These are phyloP conservation scores for Chimonanthus praecox DNA, from an alignment of 164 flowering plant genomes.

Conservation along the genomic window DNA sequence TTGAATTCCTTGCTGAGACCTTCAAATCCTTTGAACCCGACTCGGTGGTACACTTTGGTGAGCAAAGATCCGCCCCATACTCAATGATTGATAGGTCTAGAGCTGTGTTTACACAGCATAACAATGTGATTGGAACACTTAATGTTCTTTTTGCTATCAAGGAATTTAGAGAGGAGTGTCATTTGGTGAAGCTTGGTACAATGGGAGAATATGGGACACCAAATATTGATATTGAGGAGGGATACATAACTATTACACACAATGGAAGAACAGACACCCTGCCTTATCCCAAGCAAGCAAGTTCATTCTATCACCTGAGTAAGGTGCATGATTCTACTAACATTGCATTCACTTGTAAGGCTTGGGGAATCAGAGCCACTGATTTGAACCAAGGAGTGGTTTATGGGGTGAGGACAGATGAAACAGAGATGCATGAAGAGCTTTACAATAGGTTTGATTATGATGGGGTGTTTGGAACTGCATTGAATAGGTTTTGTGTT, in stretches of 20 bases:
- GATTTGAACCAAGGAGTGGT: slow-evolving; percentile 97
- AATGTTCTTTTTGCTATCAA: slow-evolving; percentile 95
- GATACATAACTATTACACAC: slow-evolving; percentile 84
- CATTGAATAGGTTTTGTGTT: slow-evolving; percentile 84
- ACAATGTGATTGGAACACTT: slow-evolving; percentile 90
- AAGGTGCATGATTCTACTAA: slow-evolving; percentile 94
- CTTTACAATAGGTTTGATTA: slow-evolving; percentile 86
- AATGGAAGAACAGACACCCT: slow-evolving; percentile 94
- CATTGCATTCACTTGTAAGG: slow-evolving; percentile 93
- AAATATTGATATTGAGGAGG: slow-evolving; percentile 94
- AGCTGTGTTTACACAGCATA: slow-evolving; percentile 87
- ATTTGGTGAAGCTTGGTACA: slow-evolving; percentile 92
- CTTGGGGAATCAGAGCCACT: slow-evolving; percentile 96
- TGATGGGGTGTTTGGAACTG: slow-evolving; percentile 92
- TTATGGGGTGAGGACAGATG: slow-evolving; percentile 85
- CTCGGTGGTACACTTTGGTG: slow-evolving; percentile 94
- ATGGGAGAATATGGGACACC: slow-evolving; percentile 99
- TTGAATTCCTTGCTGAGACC: slow-evolving; percentile 75
- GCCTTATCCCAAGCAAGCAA: slow-evolving; percentile 95
- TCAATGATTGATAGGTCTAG: slow-evolving; percentile 96
- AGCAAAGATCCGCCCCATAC: slow-evolving; percentile 95
- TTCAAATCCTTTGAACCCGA: slow-evolving; percentile 84
- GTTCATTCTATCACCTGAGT: slow-evolving; percentile 93
- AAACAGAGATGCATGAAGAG: slow-evolving; percentile 90
- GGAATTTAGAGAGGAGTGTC: slow-evolving; percentile 79